A percentile compares a stretch with the other conserved stretches of the same genome.
These are phyloP conservation scores for Psilocybe tampanensis DNA, from an alignment of 768 basidiomycete genomes.

Conservation along the genomic window DNA sequence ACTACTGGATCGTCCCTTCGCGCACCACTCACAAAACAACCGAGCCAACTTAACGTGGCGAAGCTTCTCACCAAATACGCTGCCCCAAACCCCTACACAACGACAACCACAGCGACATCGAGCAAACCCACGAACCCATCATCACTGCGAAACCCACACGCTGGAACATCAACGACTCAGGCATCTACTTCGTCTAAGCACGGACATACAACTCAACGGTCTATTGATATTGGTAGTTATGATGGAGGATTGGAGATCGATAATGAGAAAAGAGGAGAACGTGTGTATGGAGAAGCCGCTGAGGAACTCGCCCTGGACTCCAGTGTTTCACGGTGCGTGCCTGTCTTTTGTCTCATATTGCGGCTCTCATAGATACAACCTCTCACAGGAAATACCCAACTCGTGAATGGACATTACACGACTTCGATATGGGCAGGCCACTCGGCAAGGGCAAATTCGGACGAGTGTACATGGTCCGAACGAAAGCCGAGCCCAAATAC, in stretches of 20 bases:
- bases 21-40: constrained; percentile 50
- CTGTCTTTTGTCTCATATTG: background rate
- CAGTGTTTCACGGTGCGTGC: constrained; percentile 62
- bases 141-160: constrained; percentile 43
- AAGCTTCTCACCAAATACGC: constrained; percentile 79
- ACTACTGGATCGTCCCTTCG: constrained; percentile 31
- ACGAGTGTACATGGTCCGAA: constrained; percentile 97
- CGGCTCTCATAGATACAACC: background rate
- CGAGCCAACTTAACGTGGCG: constrained; percentile 61
- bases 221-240: constrained; percentile 84
- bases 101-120: constrained; percentile 22
- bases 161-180: constrained; percentile 4
- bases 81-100: constrained; percentile 57
- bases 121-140: constrained; percentile 42
- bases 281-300: constrained; percentile 76
- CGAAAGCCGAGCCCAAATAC: constrained; percentile 84
- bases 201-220: constrained; percentile 29
- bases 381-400: constrained; percentile 63
- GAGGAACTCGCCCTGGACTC: constrained; percentile 85
- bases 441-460: constrained; percentile 99
- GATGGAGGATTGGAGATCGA: constrained; percentile 97
- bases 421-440: constrained; percentile 94
- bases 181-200: constrained; percentile 18
- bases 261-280: constrained; percentile 76
- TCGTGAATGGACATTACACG: constrained; percentile 80